phyloP scores from a whole-genome alignment of 129 eudicot genomes.

The Sambucus nigra region DNA sequence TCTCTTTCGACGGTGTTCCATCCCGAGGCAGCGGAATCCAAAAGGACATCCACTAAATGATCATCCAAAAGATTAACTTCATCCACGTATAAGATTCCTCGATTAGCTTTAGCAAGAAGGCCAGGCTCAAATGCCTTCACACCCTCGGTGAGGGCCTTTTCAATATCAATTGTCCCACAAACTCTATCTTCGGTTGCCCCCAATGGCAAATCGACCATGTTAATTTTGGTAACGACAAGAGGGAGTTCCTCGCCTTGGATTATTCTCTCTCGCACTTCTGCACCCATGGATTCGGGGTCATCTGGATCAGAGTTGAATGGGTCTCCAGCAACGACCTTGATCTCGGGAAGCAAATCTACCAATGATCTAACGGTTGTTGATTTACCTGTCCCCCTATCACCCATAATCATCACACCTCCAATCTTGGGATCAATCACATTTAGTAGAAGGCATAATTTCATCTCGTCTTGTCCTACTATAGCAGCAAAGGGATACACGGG shows the following conservation, averaged over 20 bases:
- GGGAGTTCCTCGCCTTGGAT: slow-evolving; percentile 60
- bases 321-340: slow-evolving; percentile 70
- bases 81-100: slow-evolving; percentile 79
- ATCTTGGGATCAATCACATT: slow-evolving; percentile 96
- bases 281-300: slow-evolving; percentile 83
- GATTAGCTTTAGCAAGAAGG: slow-evolving; percentile 83
- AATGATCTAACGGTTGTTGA: slow-evolving; percentile 91
- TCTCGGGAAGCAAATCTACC: slow-evolving; percentile 88
- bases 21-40: slow-evolving; percentile 93
- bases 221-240: slow-evolving; percentile 58
- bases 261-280: slow-evolving; percentile 76
- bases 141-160: slow-evolving; percentile 86
- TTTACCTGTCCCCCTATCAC: slow-evolving; percentile 93
- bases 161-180: slow-evolving; percentile 89
- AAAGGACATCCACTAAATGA: slow-evolving; percentile 75
- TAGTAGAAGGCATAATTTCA: slow-evolving; percentile 80
- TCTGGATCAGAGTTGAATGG: slow-evolving; percentile 91
- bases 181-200: slow-evolving; percentile 95
- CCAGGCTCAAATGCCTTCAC: slow-evolving; percentile 97
- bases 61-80: slow-evolving; percentile 81
- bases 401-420: slow-evolving; percentile 99
- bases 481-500: slow-evolving; percentile 98
- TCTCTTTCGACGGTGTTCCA: slow-evolving; percentile 92
- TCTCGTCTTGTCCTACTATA: slow-evolving; percentile 97
- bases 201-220: slow-evolving; percentile 95